Base-by-base conservation (phyloP, 225 moss, liverwort and hornwort genomes). In the Polytrichum formosum region DNA sequence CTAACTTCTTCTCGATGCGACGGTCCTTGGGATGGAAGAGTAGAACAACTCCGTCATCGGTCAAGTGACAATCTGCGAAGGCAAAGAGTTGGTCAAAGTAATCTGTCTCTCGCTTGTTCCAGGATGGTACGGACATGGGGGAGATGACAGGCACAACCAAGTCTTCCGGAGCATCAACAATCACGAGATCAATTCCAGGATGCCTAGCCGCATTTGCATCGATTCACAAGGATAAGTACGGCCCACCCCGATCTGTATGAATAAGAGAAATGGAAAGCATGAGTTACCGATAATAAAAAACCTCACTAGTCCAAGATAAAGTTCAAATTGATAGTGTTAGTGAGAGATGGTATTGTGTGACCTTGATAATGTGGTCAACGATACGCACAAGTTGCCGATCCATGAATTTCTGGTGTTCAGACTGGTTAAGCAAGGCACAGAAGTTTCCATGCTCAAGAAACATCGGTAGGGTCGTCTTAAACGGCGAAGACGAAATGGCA, bases 31-130 rank as follows among this genome's bases (percentile, higher is more conserved):
- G 25, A 25, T 25, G 25, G 25, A 25, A 25, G 25, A 25, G 25
- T 25, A 55, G 55, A 55, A 55, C 55, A 55, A 55, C 55, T 55
- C 55, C 55, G 55, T 55, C 55, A 55, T 55, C 55, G 55, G 55
- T 55, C 55, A 55, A 55, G 55, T 55, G 55, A 55, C 55, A 55
- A 55, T 55, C 55, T 55, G 55, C 55, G 55, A 55, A 55, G 55
- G 55, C 55, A 1, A 55, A 55, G 55, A 55, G 55, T 55, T 55
- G 55, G 55, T 55, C 55, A 55, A 55, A 55, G 55, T 55, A 55
- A 1, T 55, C 13, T 55, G 1, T 55, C 55, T 55, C 55, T 55
- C 55, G 55, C 55, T 55, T 55, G 55, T 55, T 55, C 19, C 55
- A 55, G 1, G 55, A 55, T 55, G 55, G 55, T 55, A 55, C 55